These are phyloP conservation scores for Neocallimastix lanati DNA, from an alignment of 192 early-diverging fungal species.

Conservation along the genomic window DNA sequence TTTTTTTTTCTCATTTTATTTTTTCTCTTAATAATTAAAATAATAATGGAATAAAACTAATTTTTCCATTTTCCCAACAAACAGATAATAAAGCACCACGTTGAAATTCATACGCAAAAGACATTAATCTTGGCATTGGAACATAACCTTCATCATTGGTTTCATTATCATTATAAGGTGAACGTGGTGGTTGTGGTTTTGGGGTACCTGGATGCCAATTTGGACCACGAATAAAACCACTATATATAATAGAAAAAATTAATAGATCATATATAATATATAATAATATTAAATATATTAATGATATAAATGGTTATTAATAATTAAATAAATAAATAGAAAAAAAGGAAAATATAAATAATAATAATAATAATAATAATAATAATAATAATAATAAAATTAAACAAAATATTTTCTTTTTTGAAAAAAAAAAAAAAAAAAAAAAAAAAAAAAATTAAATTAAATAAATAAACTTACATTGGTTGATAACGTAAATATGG, in stretches of 20 bases:
- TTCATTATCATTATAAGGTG: neutral
- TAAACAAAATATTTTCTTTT: too few species aligned
- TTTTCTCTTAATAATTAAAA: too few species aligned
- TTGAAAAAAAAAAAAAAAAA: too few species aligned
- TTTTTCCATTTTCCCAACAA: neutral
- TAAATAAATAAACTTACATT: neutral
- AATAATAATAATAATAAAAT: too few species aligned
- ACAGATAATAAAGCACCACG: neutral
- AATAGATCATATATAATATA: too few species aligned
- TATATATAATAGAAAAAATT: neutral
- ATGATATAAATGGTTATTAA: too few species aligned
- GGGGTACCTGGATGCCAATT: neutral
- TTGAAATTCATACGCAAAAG: neutral
- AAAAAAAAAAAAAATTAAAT: too few species aligned
- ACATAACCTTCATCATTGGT: neutral
- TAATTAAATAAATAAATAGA: too few species aligned
- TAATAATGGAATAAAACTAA: neutral
- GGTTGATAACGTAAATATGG: neutral
- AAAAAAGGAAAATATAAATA: too few species aligned
- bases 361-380: too few species aligned
- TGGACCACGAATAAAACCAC: neutral
- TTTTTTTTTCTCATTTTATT: too few species aligned
- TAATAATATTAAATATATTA: too few species aligned
- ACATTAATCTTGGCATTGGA: neutral
- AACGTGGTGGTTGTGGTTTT: neutral